These are phyloP conservation scores for Fusarium sp. DNA, from an alignment of 2,329 filamentous ascomycete genomes.

Conservation along the genomic window DNA sequence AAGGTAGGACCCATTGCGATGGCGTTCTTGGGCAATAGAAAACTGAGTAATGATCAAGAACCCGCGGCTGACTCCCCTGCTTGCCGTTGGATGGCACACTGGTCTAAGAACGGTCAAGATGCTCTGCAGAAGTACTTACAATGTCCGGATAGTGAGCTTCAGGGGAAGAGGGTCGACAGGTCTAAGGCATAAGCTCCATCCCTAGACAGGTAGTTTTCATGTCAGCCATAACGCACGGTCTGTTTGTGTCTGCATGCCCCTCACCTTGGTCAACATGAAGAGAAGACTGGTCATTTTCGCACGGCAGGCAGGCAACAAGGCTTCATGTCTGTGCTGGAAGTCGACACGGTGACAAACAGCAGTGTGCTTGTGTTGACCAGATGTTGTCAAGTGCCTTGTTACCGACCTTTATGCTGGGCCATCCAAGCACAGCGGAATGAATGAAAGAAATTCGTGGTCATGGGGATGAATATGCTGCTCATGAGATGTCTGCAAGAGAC, in stretches of 20 bases:
- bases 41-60: neutral
- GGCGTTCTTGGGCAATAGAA: neutral
- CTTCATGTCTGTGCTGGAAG: neutral
- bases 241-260: constrained; percentile 1
- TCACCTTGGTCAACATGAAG: neutral
- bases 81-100: neutral
- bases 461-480: neutral
- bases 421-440: neutral
- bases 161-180: neutral
- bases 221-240: neutral
- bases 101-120: neutral
- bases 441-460: neutral
- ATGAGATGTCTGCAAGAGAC: neutral
- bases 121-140: neutral
- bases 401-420: neutral
- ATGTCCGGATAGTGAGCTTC: neutral
- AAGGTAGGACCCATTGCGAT: neutral
- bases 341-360: neutral
- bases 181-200: neutral
- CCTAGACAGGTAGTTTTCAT: neutral
- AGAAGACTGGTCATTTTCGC: neutral
- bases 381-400: neutral
- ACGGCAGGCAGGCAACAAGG: neutral
- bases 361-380: neutral
- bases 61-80: neutral